Evolutionary conservation across 2,329 filamentous ascomycete species (phyloP), one percentile per base, ranked within the genome.

Genomic region (Dactylellina drechsleri): DNA sequence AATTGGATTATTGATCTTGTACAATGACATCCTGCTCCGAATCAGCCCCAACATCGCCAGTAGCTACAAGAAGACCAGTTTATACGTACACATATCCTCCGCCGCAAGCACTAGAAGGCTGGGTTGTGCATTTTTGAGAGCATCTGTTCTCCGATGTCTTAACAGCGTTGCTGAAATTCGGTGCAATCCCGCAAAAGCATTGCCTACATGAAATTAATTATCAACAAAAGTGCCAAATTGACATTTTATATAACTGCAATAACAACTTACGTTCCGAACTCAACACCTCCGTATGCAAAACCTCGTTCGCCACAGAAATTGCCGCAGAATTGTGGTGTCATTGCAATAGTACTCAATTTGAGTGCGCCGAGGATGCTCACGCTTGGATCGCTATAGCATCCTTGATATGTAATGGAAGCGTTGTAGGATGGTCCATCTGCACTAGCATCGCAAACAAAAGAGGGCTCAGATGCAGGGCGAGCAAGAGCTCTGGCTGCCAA

Each of bases 241-340:
- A n/a, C 13, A 49, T 49, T 1, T 45, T 49, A 49, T 6, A 15
- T 15, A 49, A 49, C 18, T 49, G 45, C 15, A 49, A n/a, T 49
- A 49, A 20, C 45, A 49, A 49, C 45, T 49, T 49, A 49, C 45
- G 45, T 49, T 49, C 45, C 45, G 12, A 49, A 49, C 13, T 49
- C 45, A 49, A 49, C 18, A 23, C 50, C 50, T 54, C 50, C 50
- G 26, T 54, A 54, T 54, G 50, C 50, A 54, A 54, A 54, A 15
- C 50, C 50, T 54, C 50, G 50, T 54, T 54, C 50, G 23, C 50
- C 50, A 28, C 50, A 54, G 50, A 54, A 54, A 23, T 54, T 54
- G 16, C 50, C 50, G 50, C 50, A 54, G 50, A 54, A 54, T 54
- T 54, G 50, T 54, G 50, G 50, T 28, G 50, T 54, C 50, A 54